phyloP scores from a whole-genome alignment of 192 early-diverging fungal genomes.

The Dispira parvispora region DNA sequence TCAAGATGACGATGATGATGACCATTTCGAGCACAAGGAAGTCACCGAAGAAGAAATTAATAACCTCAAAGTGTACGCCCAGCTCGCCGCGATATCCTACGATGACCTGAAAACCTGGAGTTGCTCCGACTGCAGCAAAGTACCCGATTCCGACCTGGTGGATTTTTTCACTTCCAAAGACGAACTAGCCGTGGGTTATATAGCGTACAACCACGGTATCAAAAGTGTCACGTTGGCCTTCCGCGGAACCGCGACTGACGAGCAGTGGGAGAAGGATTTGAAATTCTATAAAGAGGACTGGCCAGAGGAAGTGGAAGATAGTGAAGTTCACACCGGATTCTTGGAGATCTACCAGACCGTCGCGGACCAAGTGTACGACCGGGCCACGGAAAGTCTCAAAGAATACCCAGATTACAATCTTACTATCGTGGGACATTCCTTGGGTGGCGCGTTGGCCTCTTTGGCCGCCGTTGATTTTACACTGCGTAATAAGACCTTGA shows the following conservation, averaged over 20 bases:
- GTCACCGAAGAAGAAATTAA: neutral
- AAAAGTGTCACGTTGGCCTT: constrained; percentile 21
- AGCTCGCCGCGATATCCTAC: constrained; percentile 4
- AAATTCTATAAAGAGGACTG: constrained; percentile 16
- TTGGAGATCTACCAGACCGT: constrained; percentile 18
- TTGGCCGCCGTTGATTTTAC: constrained; percentile 19
- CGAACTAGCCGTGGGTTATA: constrained; percentile 1
- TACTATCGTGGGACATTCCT: constrained; percentile 17
- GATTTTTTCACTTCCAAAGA: neutral
- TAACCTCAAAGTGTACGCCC: constrained; percentile 7
- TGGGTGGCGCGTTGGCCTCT: constrained; percentile 18
- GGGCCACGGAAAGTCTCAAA: constrained; percentile 5
- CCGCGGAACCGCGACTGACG: constrained; percentile 20
- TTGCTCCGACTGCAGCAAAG: neutral
- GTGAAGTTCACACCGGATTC: constrained; percentile 25
- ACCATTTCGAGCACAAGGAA: neutral
- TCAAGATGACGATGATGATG: too few species aligned
- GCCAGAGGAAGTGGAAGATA: constrained; percentile 15
- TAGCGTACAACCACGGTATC: constrained; percentile 5
- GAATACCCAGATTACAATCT: constrained; percentile 22
- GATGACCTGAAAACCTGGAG: constrained; percentile 1
- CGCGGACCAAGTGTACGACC: constrained; percentile 11
- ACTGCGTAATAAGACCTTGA: constrained; percentile 13
- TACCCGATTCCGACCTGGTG: neutral
- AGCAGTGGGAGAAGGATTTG: constrained; percentile 18